Evolutionary conservation across 2,329 filamentous ascomycete genomes (phyloP).

Genomic region (Colletotrichum theobromicola): DNA sequence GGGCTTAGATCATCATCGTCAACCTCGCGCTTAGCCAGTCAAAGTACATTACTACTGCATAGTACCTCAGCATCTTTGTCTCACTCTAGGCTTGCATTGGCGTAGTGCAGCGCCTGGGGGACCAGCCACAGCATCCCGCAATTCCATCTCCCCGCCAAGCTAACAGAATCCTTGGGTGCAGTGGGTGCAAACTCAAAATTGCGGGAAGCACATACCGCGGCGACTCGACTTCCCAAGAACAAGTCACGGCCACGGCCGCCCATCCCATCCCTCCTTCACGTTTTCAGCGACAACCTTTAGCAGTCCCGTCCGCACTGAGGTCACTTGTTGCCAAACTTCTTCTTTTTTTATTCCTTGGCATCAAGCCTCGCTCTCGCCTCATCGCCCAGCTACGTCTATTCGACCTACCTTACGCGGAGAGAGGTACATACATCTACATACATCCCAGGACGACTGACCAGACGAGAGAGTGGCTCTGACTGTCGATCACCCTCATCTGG

Average conservation of each 20-base stretch:
- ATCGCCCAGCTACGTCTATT: background rate
- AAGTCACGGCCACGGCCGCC: background rate
- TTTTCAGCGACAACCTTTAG: background rate
- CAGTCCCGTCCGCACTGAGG: background rate
- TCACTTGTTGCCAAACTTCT: background rate
- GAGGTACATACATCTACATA: background rate
- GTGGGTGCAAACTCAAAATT: background rate
- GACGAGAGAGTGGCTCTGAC: background rate
- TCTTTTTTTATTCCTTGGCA: background rate
- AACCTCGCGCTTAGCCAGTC: background rate
- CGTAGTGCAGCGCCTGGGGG: background rate
- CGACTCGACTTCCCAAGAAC: background rate
- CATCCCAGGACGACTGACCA: background rate
- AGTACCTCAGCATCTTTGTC: background rate
- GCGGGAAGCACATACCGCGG: background rate
- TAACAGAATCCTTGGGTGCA: background rate
- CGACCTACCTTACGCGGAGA: background rate
- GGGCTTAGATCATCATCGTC: background rate
- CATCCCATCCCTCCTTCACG: background rate
- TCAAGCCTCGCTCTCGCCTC: background rate
- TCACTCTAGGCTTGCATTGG: background rate
- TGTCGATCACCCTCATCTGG: background rate
- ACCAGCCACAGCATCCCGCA: background rate
- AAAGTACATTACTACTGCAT: background rate
- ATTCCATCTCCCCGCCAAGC: background rate